Evolutionary conservation across 108 stramenopile genomes (phyloP), one percentile per base, ranked within the genome.

Genomic region (Cyclotella atomus): DNA sequence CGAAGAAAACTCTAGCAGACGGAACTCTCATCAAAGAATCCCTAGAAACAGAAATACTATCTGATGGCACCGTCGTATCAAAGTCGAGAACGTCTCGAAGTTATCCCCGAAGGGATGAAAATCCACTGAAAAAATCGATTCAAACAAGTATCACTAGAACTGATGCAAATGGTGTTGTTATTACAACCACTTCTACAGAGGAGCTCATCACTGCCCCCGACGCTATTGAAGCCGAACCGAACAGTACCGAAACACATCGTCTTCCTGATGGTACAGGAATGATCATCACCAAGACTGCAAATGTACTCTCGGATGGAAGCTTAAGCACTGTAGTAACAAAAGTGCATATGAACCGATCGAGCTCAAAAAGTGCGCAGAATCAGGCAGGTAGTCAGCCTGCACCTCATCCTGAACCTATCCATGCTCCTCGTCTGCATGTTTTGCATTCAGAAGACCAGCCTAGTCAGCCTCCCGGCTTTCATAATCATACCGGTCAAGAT

Each of bases 191-290:
- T n/a, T n/a, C n/a, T n/a, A n/a, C n/a, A n/a, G n/a, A n/a, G n/a
- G n/a, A n/a, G n/a, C n/a, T n/a, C 41, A 41, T 12, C 12, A 41
- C 47, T 49, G 47, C 47, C 10, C 14, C 47, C 10, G 17, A 49
- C 47, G 19, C 17, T 49, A 19, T 49, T 19, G n/a, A 9, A 49
- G 19, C n/a, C 7, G 47, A 49, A n/a, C 14, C 47, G 19, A 19
- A 49, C 3, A 49, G 19, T 49, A 49, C 47, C 47, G 17, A 17
- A n/a, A 49, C 19, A n/a, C 4, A 49, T 8, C 14, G 3, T n/a
- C 47, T 49, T 49, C n/a, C 47, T 49, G 47, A 49, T 49, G 47
- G 47, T 19, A n/a, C 47, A n/a, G 47, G 47, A 4, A n/a, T 49
- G 3, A 19, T 49, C 14, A 19, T n/a, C 19, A 49, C 47, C 4